Evolutionary conservation across 116 monocot genomes (phyloP).

Genomic region (Posidonia oceanica): DNA sequence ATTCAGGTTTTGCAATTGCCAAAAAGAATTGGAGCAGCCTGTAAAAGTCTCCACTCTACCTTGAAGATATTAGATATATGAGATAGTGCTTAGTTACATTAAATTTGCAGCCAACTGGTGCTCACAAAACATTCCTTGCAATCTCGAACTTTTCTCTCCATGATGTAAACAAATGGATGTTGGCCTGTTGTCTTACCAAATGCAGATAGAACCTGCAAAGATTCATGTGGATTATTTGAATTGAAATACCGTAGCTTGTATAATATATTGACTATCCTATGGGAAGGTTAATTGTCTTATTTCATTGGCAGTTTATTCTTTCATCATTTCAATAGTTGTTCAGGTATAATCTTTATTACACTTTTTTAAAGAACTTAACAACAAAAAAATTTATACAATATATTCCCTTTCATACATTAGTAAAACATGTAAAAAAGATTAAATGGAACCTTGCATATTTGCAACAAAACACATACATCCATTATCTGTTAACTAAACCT

Average conservation of each 20-base stretch:
- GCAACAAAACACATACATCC: too few relatives aligned
- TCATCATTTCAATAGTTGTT: slow-evolving; percentile 1
- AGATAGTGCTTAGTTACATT: background rate
- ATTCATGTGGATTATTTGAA: slow-evolving; percentile 52
- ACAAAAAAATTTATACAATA: background rate
- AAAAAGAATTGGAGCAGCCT: background rate
- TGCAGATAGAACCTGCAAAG: slow-evolving; percentile 80
- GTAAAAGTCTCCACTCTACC: background rate
- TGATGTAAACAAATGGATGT: slow-evolving; percentile 22
- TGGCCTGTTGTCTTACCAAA: slow-evolving; percentile 41
- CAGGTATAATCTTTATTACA: background rate
- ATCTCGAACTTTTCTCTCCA: slow-evolving; percentile 37
- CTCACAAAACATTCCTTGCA: slow-evolving; percentile 26
- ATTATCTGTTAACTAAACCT: too few relatives aligned
- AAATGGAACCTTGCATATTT: too few relatives aligned
- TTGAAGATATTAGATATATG: too few relatives aligned
- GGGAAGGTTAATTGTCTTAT: background rate
- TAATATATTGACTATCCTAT: background rate
- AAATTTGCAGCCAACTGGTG: slow-evolving; percentile 20
- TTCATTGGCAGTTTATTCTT: background rate
- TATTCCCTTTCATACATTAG: background rate
- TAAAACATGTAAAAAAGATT: too few relatives aligned
- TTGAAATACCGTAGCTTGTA: slow-evolving; percentile 11
- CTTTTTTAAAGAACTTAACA: background rate
- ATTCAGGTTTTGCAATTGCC: background rate